These are phyloP conservation scores for Lindgomyces ingoldianus DNA, from an alignment of 495 filamentous ascomycete species.

Conservation along the genomic window DNA sequence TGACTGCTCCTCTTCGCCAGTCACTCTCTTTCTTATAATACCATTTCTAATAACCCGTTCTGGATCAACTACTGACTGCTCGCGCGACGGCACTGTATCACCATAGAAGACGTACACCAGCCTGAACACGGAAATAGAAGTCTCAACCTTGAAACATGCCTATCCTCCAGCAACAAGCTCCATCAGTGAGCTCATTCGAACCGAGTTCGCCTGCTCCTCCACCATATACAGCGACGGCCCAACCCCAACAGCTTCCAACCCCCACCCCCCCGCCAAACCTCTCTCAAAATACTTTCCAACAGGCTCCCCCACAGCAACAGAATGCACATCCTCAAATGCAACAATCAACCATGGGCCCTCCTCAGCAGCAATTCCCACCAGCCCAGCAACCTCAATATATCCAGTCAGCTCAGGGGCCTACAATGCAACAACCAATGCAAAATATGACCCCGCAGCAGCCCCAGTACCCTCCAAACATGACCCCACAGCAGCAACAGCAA, in stretches of 20 bases:
- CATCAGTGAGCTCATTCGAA: conserved; percentile 15
- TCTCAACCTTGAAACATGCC: no score
- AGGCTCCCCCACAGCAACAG: conserved; percentile 19
- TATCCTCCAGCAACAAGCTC: conserved; percentile 15
- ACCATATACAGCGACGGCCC: conserved; percentile 21
- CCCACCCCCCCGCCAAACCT: conserved; percentile 10
- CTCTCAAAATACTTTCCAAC: conserved; percentile 3
- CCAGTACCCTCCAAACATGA: conserved; percentile 28
- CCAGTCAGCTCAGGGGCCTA: conserved; percentile 19
- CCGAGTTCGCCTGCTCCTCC: conserved; percentile 21
- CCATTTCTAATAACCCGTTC: no score
- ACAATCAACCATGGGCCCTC: neutral
- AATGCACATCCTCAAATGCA: conserved; percentile 16
- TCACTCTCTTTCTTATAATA: neutral
- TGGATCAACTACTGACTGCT: no score
- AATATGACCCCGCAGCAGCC: conserved; percentile 12
- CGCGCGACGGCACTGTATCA: no score
- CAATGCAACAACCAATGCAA: conserved; percentile 1
- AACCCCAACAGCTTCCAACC: conserved; percentile 12
- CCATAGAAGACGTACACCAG: no score
- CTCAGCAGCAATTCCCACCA: conserved; percentile 19
- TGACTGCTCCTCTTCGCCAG: conserved; percentile 13
- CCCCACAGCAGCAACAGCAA: conserved; percentile 36
- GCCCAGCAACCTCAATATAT: conserved; percentile 15
- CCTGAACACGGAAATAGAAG: no score